Conservation (phyloP, 495 filamentous ascomycete species). For the Penicillium ucsense region DNA sequence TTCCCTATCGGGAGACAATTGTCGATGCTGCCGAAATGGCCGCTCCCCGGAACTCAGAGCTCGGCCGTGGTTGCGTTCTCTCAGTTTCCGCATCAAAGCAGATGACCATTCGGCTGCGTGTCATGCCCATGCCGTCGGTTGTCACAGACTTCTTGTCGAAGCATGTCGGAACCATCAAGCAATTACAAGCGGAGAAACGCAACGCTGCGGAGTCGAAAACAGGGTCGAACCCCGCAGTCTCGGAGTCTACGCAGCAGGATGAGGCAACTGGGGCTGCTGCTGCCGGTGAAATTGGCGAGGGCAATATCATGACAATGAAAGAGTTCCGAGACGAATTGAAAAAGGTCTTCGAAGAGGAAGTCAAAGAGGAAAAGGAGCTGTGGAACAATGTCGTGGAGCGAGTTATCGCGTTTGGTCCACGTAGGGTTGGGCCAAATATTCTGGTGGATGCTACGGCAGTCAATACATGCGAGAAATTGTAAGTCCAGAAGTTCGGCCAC, state of each 20-base stretch:
- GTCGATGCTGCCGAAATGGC: constrained; percentile 84
- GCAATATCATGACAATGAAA: constrained; percentile 49
- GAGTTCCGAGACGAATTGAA: constrained; percentile 70
- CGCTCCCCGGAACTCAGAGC: constrained; percentile 70
- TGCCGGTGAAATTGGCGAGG: constrained; percentile 40
- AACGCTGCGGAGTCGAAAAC: constrained; percentile 31
- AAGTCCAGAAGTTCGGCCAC: constrained; percentile 18
- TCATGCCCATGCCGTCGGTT: constrained; percentile 63
- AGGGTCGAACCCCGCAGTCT: constrained; percentile 24
- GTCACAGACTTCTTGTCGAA: constrained; percentile 81
- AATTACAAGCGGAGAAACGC: constrained; percentile 60
- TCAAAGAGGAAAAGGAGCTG: constrained; percentile 54
- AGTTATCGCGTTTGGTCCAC: constrained; percentile 83
- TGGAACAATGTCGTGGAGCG: constrained; percentile 73
- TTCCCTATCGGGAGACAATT: constrained; percentile 91
- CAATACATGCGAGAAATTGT: constrained; percentile 68
- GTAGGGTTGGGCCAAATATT: constrained; percentile 77
- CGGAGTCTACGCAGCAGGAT: constrained; percentile 14
- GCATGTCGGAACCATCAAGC: constrained; percentile 68
- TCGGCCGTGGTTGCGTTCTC: constrained; percentile 76
- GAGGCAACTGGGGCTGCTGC: constrained; percentile 26
- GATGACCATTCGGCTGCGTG: constrained; percentile 66
- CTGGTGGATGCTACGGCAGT: constrained; percentile 75
- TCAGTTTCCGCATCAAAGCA: constrained; percentile 74
- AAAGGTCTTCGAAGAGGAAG: constrained; percentile 50